Percentiles rank a stretch among this genome's conserved stretches.
These are phyloP conservation scores for Mycena filopes DNA, from an alignment of 768 basidiomycete genomes.

Conservation along the genomic window DNA sequence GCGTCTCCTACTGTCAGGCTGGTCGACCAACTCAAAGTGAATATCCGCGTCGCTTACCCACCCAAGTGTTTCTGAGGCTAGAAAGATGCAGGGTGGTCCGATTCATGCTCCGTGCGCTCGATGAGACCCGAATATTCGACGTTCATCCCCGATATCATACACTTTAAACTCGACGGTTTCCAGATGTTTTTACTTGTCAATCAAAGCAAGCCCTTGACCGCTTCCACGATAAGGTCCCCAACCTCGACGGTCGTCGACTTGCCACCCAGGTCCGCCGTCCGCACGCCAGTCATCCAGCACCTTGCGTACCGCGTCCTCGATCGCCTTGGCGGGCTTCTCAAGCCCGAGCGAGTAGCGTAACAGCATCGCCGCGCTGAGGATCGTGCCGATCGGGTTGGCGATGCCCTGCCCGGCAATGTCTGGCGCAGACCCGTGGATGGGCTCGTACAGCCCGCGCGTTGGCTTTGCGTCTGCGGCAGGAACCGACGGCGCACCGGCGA, in stretches of 20 bases:
- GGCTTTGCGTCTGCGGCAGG: constrained; percentile 73
- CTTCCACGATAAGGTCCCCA: constrained; percentile 85
- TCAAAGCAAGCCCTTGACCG: constrained; percentile 68
- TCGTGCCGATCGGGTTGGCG: constrained; percentile 95
- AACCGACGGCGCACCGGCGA: constrained; percentile 85
- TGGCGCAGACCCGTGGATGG: constrained; percentile 95
- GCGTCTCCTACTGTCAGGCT: too few relatives aligned
- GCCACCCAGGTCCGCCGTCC: constrained; percentile 92
- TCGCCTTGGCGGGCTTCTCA: constrained; percentile 82
- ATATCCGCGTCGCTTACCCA: too few relatives aligned
- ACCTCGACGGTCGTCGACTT: constrained; percentile 78
- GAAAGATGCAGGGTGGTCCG: too few relatives aligned
- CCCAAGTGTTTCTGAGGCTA: too few relatives aligned
- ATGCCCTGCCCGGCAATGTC: constrained; percentile 95
- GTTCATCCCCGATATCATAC: too few relatives aligned
- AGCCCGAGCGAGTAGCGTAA: constrained; percentile 94
- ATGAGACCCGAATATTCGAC: too few relatives aligned
- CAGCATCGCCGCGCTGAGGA: constrained; percentile 93
- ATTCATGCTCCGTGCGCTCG: too few relatives aligned
- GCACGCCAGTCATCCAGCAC: constrained; percentile 85
- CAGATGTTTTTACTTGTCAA: not conserved
- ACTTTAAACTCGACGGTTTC: constrained; percentile 14
- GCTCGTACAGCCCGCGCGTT: constrained; percentile 93
- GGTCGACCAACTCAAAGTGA: too few relatives aligned
- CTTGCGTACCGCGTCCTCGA: constrained; percentile 92